Base-by-base conservation (phyloP, 371 early-diverging fungal species). In the Rhizopus stolonifer region DNA sequence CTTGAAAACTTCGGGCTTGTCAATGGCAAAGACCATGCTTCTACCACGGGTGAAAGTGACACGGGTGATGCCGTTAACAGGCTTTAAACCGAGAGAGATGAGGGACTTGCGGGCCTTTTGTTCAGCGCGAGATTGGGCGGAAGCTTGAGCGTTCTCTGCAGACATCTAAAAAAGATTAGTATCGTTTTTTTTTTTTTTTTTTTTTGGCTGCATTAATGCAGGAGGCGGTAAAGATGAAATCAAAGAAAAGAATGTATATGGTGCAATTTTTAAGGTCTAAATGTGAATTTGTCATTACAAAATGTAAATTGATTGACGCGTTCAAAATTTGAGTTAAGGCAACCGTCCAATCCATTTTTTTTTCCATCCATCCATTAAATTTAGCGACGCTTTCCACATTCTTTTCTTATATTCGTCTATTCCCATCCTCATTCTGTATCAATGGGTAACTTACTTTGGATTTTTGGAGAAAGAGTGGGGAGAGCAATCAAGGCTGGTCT, bases 71-170 rank as follows among this genome's bases (percentile, higher is more conserved):
- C 90, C 96, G 26, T 81, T 63, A 58, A 95, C 88, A 56, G 80
- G 85, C 83, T 90, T 88, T 61, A 96, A 84, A 56, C 96, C 96
- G 69, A 92, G 86, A 83, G 92, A 91, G 70, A 82, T 72, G 68
- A 98, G 79, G 51, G 93, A 94, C 88, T 96, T 96, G 74, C 96
- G 89, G 58, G 94, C 95, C 89, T 96, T 94, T 86, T 90, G 91
- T 79, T 96, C 96, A 57, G 86, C 83, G 61, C 89, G 90, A 72
- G 81, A 82, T 70, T 84, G 86, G 59, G 67, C 61, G 60, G 74
- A 80, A 54, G 72, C 74, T 58, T 63, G 60, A 48, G 60, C 22
- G 46, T 57, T 51, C 47, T 58, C 45, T 48, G 48, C 38, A 58
- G 64, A 63, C 58, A 63, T 63, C 58, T 58, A 60, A 4, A 40